These are phyloP conservation scores for Tillandsia fasciculata DNA, from an alignment of 176 grass and related monocot genomes.

Conservation along the genomic window DNA sequence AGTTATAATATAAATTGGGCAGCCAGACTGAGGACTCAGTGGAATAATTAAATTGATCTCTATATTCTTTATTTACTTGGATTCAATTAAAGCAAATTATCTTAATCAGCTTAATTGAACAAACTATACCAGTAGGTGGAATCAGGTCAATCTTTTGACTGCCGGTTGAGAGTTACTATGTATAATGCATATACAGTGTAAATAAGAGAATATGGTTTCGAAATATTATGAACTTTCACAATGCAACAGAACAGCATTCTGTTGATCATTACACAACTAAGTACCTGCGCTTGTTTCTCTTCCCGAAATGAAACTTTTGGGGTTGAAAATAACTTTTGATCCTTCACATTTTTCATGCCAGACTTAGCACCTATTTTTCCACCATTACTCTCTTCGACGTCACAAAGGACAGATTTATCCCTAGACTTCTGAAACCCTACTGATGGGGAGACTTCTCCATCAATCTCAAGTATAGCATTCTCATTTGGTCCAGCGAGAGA, in stretches of 20 bases:
- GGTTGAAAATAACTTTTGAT: conserved; percentile 43
- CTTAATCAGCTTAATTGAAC: too few relatives aligned
- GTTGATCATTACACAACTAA: conserved; percentile 3
- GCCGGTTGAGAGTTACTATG: background rate
- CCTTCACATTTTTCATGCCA: conserved; percentile 22
- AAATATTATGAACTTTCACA: background rate
- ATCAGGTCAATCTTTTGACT: background rate
- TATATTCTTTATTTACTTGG: too few relatives aligned
- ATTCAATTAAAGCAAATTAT: too few relatives aligned
- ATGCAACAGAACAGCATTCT: background rate
- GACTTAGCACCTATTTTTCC: conserved; percentile 31
- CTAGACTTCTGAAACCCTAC: conserved; percentile 20
- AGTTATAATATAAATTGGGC: too few relatives aligned
- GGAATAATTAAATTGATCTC: too few relatives aligned
- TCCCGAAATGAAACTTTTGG: conserved; percentile 25
- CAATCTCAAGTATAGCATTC: conserved; percentile 13
- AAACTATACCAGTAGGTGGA: too few relatives aligned
- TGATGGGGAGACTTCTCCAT: conserved; percentile 14
- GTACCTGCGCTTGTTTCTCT: conserved; percentile 18
- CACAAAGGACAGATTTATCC: conserved; percentile 15
- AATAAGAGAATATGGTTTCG: too few relatives aligned
- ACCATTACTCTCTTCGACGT: conserved; percentile 14
- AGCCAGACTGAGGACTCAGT: too few relatives aligned
- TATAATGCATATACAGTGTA: background rate
- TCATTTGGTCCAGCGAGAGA: conserved; percentile 30